Conservation (phyloP, 208 protist species). For the Trypanosoma cruzi region DNA sequence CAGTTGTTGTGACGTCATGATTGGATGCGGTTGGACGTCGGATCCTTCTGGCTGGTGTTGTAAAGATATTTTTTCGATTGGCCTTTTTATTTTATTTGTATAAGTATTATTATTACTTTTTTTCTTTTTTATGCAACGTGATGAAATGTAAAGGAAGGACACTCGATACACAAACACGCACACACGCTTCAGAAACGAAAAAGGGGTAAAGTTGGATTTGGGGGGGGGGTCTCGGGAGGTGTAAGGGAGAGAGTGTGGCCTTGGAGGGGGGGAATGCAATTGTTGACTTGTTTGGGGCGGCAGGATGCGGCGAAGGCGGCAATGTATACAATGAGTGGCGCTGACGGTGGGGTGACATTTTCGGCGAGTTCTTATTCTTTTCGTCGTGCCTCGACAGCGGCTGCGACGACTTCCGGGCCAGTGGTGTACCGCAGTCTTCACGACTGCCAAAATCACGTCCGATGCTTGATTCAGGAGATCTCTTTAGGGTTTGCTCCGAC, state of each 20-base stretch:
- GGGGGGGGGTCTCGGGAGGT: neutral
- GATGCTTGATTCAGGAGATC: constrained; percentile 6
- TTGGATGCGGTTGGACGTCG: constrained; percentile 2
- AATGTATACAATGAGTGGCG: neutral
- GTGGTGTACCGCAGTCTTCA: constrained; percentile 17
- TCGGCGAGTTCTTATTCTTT: neutral
- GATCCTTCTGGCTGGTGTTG: neutral
- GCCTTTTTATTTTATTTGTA: neutral
- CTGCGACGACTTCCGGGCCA: neutral
- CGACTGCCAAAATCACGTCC: constrained; percentile 15
- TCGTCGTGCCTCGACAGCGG: neutral
- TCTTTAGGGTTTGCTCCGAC: neutral
- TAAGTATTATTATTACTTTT: neutral
- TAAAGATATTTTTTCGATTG: neutral
- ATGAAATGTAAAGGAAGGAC: neutral
- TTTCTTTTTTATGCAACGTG: neutral
- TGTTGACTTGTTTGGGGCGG: neutral
- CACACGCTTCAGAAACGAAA: neutral
- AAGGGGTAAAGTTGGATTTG: neutral
- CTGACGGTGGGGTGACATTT: neutral
- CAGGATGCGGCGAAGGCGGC: neutral
- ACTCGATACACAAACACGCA: neutral
- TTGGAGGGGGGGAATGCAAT: neutral
- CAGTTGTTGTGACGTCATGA: neutral
- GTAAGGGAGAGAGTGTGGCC: neutral